Base-by-base conservation (phyloP, 352 stramenopile species). In the Globisporangium takayamanum region DNA sequence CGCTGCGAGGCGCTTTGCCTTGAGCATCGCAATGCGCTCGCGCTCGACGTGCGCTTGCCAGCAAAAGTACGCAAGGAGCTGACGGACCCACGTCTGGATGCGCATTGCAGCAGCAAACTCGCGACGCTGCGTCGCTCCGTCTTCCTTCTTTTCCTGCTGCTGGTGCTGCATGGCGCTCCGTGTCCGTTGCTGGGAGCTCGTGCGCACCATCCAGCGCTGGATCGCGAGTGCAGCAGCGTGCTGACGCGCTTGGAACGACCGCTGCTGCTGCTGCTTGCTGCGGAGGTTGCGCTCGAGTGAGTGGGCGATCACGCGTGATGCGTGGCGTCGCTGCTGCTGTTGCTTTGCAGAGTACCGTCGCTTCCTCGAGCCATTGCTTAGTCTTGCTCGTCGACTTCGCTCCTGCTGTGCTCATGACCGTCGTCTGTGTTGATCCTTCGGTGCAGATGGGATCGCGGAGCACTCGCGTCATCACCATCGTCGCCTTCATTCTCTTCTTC, bases 131-230 rank as follows among this genome's bases (percentile, higher is more conserved):
- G 44, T 46, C 20, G 4, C 20, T 44, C n/a, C 14, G 7, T 37
- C 14, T 11, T 52, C 18, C 7, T 45, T 1, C 26, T 55, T 46
- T 47, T 67, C 22, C 1, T 48, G 59, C 55, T 53, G 42, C 39
- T 60, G 47, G 14, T 39, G 37, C 42, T 62, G 22, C 8, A 22
- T 14, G 26, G 50, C 44, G 25, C 28, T 44, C 16, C 57, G 67
- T 28, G 50, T 52, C n/a, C 53, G 49, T 7, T 67, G 67, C 57
- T 60, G 67, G 25, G 70, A 78, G 46, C 61, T 60, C 10, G 61
- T 59, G 11, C 67, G 71, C 28, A 70, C 36, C n/a, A 74, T 62
- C 73, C 75, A 85, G 2, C 66, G 55, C 33, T 80, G 76, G 45
- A 85, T 85, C 8, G 62, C 68, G 28, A 66, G 57, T 15, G 57